A percentile compares a stretch with the other conserved stretches of the same genome.
These are phyloP conservation scores for Davidsoniella eucalypti DNA, from an alignment of 2,329 filamentous ascomycete genomes.

Conservation along the genomic window DNA sequence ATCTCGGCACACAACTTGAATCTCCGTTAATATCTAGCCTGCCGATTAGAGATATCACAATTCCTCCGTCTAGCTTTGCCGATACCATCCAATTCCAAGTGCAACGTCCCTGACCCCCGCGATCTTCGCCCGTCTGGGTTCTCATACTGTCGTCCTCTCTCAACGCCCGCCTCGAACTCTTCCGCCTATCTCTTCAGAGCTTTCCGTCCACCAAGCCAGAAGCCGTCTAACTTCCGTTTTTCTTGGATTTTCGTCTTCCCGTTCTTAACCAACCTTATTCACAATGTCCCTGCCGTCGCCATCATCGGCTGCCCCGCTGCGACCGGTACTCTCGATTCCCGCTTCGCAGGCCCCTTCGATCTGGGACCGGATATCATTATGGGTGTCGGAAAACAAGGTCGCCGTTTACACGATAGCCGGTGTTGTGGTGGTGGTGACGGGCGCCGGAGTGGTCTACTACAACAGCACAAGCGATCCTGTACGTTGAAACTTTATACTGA, in stretches of 20 bases:
- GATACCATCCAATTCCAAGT: background rate
- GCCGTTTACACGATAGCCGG: conserved; percentile 93
- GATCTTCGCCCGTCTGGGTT: background rate
- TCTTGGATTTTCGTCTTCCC: background rate
- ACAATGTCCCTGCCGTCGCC: conserved; percentile 12
- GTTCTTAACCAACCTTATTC: background rate
- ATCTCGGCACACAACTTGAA: background rate
- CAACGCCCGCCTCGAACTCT: background rate
- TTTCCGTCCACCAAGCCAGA: background rate
- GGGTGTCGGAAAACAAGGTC: conserved; percentile 91
- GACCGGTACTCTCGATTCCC: conserved; percentile 12
- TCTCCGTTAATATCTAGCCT: background rate
- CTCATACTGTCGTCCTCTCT: background rate
- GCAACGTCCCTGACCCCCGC: background rate
- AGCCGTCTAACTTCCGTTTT: background rate
- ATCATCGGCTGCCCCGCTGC: conserved; percentile 10
- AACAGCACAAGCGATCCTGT: conserved; percentile 43
- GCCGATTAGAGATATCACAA: background rate
- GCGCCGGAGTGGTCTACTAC: conserved; percentile 88
- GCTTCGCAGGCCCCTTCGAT: conserved; percentile 30
- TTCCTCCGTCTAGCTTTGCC: background rate
- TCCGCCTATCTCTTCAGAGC: background rate
- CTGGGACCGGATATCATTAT: conserved; percentile 80
- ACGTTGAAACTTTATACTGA: conserved; percentile 18
- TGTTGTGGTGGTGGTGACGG: conserved; percentile 78